phyloP scores from a whole-genome alignment of 192 early-diverging fungal genomes.

The Linnemannia elongata region DNA sequence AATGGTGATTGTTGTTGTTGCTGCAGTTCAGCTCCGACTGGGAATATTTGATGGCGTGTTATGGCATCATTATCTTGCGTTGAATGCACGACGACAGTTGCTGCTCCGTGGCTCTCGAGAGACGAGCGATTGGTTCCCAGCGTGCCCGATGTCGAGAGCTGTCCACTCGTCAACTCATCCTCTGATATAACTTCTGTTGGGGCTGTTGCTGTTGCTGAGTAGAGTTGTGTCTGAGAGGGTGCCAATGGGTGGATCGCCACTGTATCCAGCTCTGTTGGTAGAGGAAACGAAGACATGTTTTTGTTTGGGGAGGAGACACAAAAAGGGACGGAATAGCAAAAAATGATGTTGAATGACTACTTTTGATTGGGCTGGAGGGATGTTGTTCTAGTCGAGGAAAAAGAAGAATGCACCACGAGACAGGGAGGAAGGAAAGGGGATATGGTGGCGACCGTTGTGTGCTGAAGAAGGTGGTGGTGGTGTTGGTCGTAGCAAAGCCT shows the following conservation, averaged over 20 bases:
- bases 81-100: not conserved
- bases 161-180: not conserved
- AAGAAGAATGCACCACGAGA: not conserved
- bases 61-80: slow-evolving; percentile 46
- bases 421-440: not conserved
- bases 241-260: not conserved
- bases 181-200: not conserved
- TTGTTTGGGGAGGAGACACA: no score
- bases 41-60: slow-evolving; percentile 31
- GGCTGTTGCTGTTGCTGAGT: not conserved
- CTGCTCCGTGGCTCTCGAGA: not conserved
- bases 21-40: not conserved
- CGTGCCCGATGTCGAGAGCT: not conserved
- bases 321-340: not conserved
- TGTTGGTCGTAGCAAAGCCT: no score
- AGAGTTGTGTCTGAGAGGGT: not conserved
- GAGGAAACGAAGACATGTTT: not conserved
- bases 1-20: not conserved
- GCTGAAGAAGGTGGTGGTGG: not conserved
- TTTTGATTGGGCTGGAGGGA: not conserved
- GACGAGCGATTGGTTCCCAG: not conserved
- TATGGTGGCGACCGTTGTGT: not conserved
- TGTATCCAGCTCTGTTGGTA: not conserved
- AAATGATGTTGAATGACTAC: not conserved
- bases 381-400: not conserved